Percentiles rank a stretch among this genome's conserved stretches.
Conservation (phyloP, 2,329 filamentous ascomycete genomes). For the Hypoxylon sp. region DNA sequence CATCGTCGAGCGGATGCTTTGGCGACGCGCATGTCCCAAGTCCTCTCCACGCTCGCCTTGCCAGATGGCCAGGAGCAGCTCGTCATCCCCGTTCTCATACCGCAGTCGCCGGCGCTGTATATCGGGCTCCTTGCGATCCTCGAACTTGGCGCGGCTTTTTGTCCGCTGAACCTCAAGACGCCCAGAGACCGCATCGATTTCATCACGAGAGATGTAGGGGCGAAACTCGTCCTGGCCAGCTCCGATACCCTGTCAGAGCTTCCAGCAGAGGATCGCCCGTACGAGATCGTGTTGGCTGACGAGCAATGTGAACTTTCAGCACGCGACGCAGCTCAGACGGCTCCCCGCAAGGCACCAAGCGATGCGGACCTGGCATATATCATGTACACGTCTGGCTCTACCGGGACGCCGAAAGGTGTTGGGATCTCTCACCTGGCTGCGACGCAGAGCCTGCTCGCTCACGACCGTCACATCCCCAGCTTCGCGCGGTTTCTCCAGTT, state of each 20-base stretch:
- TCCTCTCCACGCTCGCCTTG: constrained; percentile 38
- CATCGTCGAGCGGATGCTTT: constrained; percentile 65
- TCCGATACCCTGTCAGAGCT: constrained; percentile 54
- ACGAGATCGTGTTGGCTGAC: constrained; percentile 51
- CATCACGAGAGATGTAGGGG: constrained; percentile 79
- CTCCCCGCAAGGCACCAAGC: constrained; percentile 22
- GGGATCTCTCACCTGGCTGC: constrained; percentile 80
- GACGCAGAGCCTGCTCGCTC: constrained; percentile 82
- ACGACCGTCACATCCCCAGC: constrained; percentile 76
- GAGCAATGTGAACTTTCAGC: constrained; percentile 23
- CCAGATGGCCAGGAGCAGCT: constrained; percentile 44
- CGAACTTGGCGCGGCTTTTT: constrained; percentile 85
- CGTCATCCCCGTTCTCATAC: constrained; percentile 78
- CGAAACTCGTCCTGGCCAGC: constrained; percentile 72
- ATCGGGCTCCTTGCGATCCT: constrained; percentile 78
- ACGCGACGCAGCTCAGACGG: not conserved
- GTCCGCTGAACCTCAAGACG: constrained; percentile 80
- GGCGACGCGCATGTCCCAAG: constrained; percentile 58
- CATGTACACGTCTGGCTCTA: constrained; percentile 93
- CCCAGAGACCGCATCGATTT: constrained; percentile 80
- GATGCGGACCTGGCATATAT: constrained; percentile 74
- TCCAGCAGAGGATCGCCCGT: constrained; percentile 41
- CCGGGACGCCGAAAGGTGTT: constrained; percentile 88
- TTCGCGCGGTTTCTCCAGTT: constrained; percentile 90
- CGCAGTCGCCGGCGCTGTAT: constrained; percentile 81